Base-by-base conservation (phyloP, 2,329 filamentous ascomycete species). In the Clonostachys rosea region DNA sequence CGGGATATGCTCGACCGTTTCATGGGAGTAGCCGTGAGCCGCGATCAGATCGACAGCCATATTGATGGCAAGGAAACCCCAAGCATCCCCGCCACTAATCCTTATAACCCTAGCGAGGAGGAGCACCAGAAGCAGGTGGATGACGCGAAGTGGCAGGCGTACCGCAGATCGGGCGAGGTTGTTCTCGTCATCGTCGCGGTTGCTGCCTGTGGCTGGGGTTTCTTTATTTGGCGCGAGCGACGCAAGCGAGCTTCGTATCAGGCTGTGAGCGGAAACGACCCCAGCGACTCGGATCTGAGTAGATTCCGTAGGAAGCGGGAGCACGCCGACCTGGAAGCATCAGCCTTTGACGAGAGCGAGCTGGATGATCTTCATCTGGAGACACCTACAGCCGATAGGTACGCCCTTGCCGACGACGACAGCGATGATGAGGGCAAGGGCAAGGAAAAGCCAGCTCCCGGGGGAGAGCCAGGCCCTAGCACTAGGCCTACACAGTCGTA, bases 1-100 rank as follows among this genome's bases (percentile, higher is more conserved):
- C 83, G 92, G 51, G 94, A 97, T 64, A 99, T 99, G 94, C 83
- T 99, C 14, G 92, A 99, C 67, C 87, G 94, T 39, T 96, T 99
- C 70, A 90, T 97, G 79, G 82, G 83, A 43, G 89, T 99, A 39
- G 91, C 97, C 61, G 95, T 97, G 54, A 87, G 82, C 56, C 24
- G 24, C 24, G 24, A 30, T 30, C 86, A 81, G 59, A 95, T 96
- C 54, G 87, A 95, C 64, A 91, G 85, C 49, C 79, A 81, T 34
- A 86, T 96, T 47, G 91, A 95, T 60, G 91, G 91, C 47, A 89
- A 95, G 65, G 79, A 89, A 55, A 91, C 87, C 2, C 87, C 85
- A 16, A 88, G 94, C 4, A 88, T 88, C 43, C 84, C 81, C 34
- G 84, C 87, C 42, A 79, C 69, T 48, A 78, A 78, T 58, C 66